Base-by-base conservation (phyloP, 2,329 filamentous ascomycete genomes). In the Fusarium austroafricanum region DNA sequence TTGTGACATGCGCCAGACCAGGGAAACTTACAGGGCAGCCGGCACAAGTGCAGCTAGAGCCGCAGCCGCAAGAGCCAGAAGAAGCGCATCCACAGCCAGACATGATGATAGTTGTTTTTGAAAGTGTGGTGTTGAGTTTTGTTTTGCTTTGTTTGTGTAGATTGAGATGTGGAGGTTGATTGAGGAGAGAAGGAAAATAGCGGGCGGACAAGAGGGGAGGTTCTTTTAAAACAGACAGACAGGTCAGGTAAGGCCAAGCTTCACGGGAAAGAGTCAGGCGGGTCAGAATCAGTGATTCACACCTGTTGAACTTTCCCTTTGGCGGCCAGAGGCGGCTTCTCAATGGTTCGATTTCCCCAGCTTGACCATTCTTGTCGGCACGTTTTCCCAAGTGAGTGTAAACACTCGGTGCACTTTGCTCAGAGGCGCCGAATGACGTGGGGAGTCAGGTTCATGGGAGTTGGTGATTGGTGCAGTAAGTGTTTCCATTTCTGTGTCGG, bases 41-140 rank as follows among this genome's bases (percentile, higher is more conserved):
- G 45, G 74, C 67, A 69, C 81, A 83, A 67, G 79, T 77, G 80
- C 81, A 83, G 75, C 67, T 40, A 29, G 75, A 72, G 71, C 81
- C 81, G 75, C 81, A 83, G 73, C 74, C 72, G 74, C 81, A 83
- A 53, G 77, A 72, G 70, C 80, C 81, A 64, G 79, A 77, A 51
- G 76, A 70, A 69, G 79, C 71, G 67, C 81, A 82, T 72, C 80
- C 80, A 69, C 79, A 83, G 72, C 76, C 79, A 74, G 75, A 74
- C 81, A 83, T 83, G 70, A 62, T 81, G 74, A 75, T 62, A 49
- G 29, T 64, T 58, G 35, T 26, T 53, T 50, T 57, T 52, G n/a
- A 23, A 52, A 52, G 49, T 53, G 55, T 35, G 40, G 37, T 64
- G 51, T 47, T 70, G 46, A 43, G 56, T 14, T 39, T 54, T 50